phyloP scores from a whole-genome alignment of 2,329 filamentous ascomycete genomes.

The Colletotrichum gloeosporioides region DNA sequence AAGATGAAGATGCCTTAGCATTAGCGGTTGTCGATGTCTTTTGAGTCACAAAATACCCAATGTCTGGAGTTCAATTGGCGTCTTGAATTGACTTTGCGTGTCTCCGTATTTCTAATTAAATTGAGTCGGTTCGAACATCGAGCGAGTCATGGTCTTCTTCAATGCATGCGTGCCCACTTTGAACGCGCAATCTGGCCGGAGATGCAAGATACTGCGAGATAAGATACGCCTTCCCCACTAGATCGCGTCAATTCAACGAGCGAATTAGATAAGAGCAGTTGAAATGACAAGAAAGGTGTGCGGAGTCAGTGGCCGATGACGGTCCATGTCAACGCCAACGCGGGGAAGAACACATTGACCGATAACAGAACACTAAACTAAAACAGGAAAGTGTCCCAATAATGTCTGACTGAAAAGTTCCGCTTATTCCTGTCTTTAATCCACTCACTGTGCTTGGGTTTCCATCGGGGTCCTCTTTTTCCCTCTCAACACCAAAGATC shows the following conservation, averaged over 20 bases:
- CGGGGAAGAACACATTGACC: background rate
- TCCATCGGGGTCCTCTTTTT: slow-evolving; percentile 6
- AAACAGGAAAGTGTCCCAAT: background rate
- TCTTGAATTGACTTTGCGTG: background rate
- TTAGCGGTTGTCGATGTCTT: background rate
- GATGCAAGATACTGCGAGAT: background rate
- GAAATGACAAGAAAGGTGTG: background rate
- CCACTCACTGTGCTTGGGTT: background rate
- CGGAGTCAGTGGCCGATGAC: background rate
- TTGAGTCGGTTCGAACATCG: background rate
- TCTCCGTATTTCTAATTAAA: background rate
- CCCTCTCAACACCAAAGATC: background rate
- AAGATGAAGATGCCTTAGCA: background rate
- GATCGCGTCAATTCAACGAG: background rate
- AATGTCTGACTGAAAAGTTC: background rate
- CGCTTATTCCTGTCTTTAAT: background rate
- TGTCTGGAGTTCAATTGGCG: background rate
- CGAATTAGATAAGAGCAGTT: background rate
- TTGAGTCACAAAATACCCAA: background rate
- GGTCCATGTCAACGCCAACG: background rate
- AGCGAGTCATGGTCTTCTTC: background rate
- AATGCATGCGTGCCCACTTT: background rate
- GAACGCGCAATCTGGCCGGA: background rate
- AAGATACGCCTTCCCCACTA: background rate
- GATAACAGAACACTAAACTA: background rate